Base-by-base conservation (phyloP, 2,329 filamentous ascomycete genomes). In the Neopestalotiopsis rosae region DNA sequence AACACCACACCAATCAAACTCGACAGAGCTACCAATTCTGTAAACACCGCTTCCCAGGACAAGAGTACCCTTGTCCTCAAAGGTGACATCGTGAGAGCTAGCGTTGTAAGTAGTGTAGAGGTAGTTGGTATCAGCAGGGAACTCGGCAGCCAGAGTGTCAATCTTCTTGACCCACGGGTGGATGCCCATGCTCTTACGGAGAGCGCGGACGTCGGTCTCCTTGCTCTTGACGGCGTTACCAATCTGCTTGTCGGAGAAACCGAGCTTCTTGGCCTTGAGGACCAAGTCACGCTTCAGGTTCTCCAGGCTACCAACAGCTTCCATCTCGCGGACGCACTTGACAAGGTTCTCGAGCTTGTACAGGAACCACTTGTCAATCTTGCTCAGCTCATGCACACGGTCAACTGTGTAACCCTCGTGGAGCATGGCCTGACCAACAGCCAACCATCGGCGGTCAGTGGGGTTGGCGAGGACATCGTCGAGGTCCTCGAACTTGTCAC, bases 311-410 rank as follows among this genome's bases (percentile, higher is more conserved):
- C 94, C 95, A 70, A 94, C 90, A 40, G 92, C 89, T 84, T 97
- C 90, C 71, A 99, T 90, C 80, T 97, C 93, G 73, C 90, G 90
- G 70, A 92, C 94, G 85, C 92, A 95, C 81, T 98, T 90, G 66
- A 97, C 96, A 76, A 99, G 93, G 86, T 98, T 98, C 84, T 97
- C 91, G 65, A 99, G 90, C 89, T 99, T 98, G 90, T 98, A 90
- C 76, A 99, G 85, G 88, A 99, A 99, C 96, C 96, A 98, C 84
- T 97, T 97, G 86, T 98, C 96, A 77, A 99, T 99, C 88, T 97
- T 98, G 84, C 93, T 97, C 75, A 99, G 86, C 6, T 98, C 94
- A 79, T 98, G 94, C 17, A 99, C 88, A 80, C 89, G 91, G 73
- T 99, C 95, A 61, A 98, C 94, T 1, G 93, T 90, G 86, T 99